Evolutionary conservation across 2,329 filamentous ascomycete genomes (phyloP), one percentile per base, ranked within the genome.

Genomic region (Pseudocercospora vitis): DNA sequence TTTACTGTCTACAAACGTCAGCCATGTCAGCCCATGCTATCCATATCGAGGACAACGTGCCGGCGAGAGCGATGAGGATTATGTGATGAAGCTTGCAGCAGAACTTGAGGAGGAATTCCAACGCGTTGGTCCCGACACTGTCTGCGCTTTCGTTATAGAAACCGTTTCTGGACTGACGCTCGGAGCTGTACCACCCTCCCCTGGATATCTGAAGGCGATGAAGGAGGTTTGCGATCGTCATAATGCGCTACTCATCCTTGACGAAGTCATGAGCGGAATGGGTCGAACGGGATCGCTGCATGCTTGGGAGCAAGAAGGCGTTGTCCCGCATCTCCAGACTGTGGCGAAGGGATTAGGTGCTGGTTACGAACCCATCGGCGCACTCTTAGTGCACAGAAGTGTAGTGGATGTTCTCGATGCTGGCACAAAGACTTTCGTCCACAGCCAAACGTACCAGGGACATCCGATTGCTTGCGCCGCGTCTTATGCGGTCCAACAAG

Each of bases 341-440:
- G 70, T 86, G 2, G 85, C 81, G 0, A 88, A 88, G 64, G 82
- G 81, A 0, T 72, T 88, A 0, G 82, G 79, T 0, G 84, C 78
- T 9, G 85, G 85, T 0, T 86, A 82, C 55, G 74, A 76, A 19
- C 77, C 83, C 0, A 75, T 86, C 6, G 81, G 83, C 0, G 84
- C 7, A 68, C 87, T 2, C 72, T 81, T 7, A 73, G 76, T 24
- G 61, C 71, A 3, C 71, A 70, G n/a, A 71, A 86, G 8, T 68
- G 79, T 21, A 66, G 78, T 33, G 66, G 71, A 4, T 65, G 83
- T 11, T 14, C 71, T 59, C 16, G 68, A 70, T 65, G 68, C 57
- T 14, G 59, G 59, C 71, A 61, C 51, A 73, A 74, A 2, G 63
- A 33, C 65, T 3, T 82, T 84, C 57, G 70, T 74, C 6, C 81